Evolutionary conservation across 1,284 basidiomycete genomes (phyloP), one percentile per base, ranked within the genome.

Genomic region (Irpex sp.): DNA sequence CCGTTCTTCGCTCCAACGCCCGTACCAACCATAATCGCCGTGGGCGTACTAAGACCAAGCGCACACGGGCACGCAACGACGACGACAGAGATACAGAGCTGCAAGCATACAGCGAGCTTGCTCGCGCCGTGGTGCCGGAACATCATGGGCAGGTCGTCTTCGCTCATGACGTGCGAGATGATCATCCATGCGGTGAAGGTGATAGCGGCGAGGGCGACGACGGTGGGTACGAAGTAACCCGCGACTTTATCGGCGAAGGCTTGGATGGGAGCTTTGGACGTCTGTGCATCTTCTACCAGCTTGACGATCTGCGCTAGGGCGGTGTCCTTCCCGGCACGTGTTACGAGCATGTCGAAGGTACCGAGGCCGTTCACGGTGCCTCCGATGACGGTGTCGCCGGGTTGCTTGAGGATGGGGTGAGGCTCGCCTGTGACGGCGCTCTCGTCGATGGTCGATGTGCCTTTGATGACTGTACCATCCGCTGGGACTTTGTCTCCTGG

Each of bases 1-100:
- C 97, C 97, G 71, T 98, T 95, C 79, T 93, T 85, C 9, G 97
- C 97, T 1, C 97, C 97, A 60, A 99, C 90, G 0, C 97, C 97
- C 0, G 97, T 99, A 35, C 97, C 97, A 47, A 99, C 97, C 97
- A 99, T 99, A 76, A 99, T 96, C 1, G 97, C 97, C 0, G 97
- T 99, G 0, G 97, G 97, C 0, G 97, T 99, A 63, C 93, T 94
- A 61, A 99, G 83, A 2, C 97, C 97, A 33, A 99, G 84, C 0
- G 97, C 97, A 73, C 97, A 99, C 0, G 97, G 97, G 74, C 97
- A 99, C 3, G 97, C 97, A 61, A 99, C 96, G 53, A 99, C 97
- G 62, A 99, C 87, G 66, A 99, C 97, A 58, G 93, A 96, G 72
- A 99, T 99, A 75, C 97, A 98, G 67, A 99, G 89, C 79, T 98